Evolutionary conservation across 2,329 filamentous ascomycete species (phyloP), one percentile per base, ranked within the genome.

Genomic region (Diplodia intermedia): DNA sequence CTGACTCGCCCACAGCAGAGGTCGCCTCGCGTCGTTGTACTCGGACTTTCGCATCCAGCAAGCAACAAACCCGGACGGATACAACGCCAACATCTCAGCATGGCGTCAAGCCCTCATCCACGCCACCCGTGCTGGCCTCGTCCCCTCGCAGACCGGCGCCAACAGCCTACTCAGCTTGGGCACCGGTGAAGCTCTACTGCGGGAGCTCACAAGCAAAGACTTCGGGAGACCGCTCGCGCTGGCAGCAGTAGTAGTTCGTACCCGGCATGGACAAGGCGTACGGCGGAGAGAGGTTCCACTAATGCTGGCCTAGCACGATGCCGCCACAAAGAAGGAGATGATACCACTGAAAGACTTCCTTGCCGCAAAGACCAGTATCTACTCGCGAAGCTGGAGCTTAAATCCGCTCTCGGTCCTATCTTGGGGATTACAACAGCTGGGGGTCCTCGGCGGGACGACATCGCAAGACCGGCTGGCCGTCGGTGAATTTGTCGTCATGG

Each of bases 221-320:
- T 94, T 88, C 79, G 95, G 95, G 1, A 86, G 89, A 55, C 95
- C 95, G 1, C 84, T 94, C 11, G 92, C 91, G 3, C 82, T 99
- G 0, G 91, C 91, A 1, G 88, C 89, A 3, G 95, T 94, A 5
- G 83, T 98, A 60, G 82, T 84, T 79, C 66, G 81, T 77, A 65
- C 15, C 18, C 14, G 49, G 6, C 23, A 14, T 18, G 29, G 31
- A 23, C n/a, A 31, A 29, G 26, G 4, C 4, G 18, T 47, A 9
- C 8, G 18, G 2, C n/a, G 8, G 8, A 47, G 47, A 8, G 18
- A 38, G 43, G 31, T 8, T 15, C 4, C 7, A 36, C 55, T 67
- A 55, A 67, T 36, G 6, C 36, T 29, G 31, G 18, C n/a, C 18
- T 60, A 85, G 81, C 82, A 86, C 68, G 94, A 98, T 73, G 91